Base-by-base conservation (phyloP, 129 eudicot species). In the Flaveria sonorensis region DNA sequence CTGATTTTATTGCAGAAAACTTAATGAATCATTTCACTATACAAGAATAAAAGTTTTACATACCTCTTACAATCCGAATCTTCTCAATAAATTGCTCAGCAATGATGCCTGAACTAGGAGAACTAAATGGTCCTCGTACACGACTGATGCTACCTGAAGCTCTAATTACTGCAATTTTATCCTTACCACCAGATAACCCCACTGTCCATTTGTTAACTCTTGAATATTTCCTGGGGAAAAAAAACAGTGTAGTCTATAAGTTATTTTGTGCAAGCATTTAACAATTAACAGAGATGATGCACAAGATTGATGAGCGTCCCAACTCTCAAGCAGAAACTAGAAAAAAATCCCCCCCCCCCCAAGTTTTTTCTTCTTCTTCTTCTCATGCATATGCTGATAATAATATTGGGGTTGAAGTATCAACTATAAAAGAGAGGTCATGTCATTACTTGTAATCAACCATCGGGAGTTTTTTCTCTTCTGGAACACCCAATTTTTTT, bases 101-200 rank as follows among this genome's bases (percentile, higher is more conserved):
- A 50, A 90, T 39, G 72, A 93, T 88, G 75, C 96, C 92, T 10
- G 98, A 90, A 80, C 85, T 84, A 65, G 94, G 74, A 20, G 88
- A 24, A 75, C 89, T 87, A 21, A 93, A 76, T 28, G 87, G 82
- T 67, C 98, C 88, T 23, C 87, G 81, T 48, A 87, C 82, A 10
- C 98, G 92, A 71, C 93, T 88, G 65, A 93, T 93, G 82, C 90
- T 83, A 79, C 98, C 98, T 51, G 98, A 90, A 73, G 98, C 97
- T 84, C 98, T 88, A 72, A 93, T 90, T 26, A 93, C 87, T 56
- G 97, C 98, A 56, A 93, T 90, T 81, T 86, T 77, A 70, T 88
- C 96, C 77, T 82, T 84, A 50, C 89, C 89, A 75, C 96, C 97
- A 59, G 96, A 85, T 82, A 93, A 81, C 19, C 97, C 97, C 76